A percentile compares a stretch with the other conserved stretches of the same genome.
These are phyloP conservation scores for Aspergillus sp. DNA, from an alignment of 2,329 filamentous ascomycete genomes.

Conservation along the genomic window DNA sequence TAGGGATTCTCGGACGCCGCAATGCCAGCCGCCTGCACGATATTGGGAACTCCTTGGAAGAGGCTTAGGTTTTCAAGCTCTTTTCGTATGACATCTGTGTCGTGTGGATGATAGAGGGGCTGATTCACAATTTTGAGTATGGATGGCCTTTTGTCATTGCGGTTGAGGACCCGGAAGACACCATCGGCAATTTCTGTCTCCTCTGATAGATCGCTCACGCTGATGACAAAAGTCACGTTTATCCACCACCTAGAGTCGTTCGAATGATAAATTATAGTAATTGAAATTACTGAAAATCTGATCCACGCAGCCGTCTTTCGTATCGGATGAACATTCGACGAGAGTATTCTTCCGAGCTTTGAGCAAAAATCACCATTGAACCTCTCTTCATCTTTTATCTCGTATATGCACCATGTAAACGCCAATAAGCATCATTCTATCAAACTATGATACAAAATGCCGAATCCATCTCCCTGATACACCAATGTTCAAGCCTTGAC, in stretches of 20 bases:
- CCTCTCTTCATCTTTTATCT: too few relatives aligned
- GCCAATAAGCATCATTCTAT: too few relatives aligned
- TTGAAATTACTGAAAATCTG: neutral
- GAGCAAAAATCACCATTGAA: too few relatives aligned
- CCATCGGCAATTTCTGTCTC: slow-evolving; percentile 13
- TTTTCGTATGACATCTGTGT: slow-evolving; percentile 15
- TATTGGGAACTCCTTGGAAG: slow-evolving; percentile 15
- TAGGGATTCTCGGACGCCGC: slow-evolving; percentile 17
- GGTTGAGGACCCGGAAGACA: slow-evolving; percentile 14
- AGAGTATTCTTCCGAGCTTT: too few relatives aligned
- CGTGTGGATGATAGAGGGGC: slow-evolving; percentile 15
- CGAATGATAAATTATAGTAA: slow-evolving; percentile 15
- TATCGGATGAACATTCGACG: too few relatives aligned
- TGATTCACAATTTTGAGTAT: slow-evolving; percentile 19
- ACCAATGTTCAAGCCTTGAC: neutral
- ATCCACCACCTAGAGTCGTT: slow-evolving; percentile 19
- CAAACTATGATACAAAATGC: too few relatives aligned
- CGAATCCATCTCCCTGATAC: too few relatives aligned
- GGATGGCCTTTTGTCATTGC: slow-evolving; percentile 5
- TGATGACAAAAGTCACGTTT: slow-evolving; percentile 15
- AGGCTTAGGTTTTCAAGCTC: slow-evolving; percentile 20
- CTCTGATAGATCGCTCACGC: slow-evolving; percentile 5
- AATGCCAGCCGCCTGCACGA: slow-evolving; percentile 17
- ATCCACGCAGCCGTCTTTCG: too few relatives aligned
- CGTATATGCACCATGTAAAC: too few relatives aligned